Base-by-base conservation (phyloP, 2,329 filamentous ascomycete genomes). In the Colletotrichum ledebouriae region DNA sequence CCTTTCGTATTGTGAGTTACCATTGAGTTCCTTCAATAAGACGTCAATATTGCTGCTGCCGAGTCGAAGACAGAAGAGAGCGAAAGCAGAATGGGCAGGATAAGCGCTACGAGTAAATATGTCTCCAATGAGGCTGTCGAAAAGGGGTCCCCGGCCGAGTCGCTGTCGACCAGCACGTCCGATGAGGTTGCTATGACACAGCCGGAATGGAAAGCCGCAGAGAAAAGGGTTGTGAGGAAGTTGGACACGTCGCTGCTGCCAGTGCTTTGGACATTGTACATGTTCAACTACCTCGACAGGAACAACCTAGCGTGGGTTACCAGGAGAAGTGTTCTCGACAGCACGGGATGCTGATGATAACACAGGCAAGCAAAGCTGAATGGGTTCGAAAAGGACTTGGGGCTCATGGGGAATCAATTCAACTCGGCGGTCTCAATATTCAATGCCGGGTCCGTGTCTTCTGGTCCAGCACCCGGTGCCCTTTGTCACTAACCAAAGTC, bases 231-330 rank as follows among this genome's bases (percentile, higher is more conserved):
- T 5, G 74, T 75, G 5, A 62, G 67, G 34, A 73, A 73, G 41
- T 71, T 76, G 7, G 73, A 76, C 46, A 59, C 73, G 62, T 75
- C 73, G 2, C 58, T 76, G 9, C 57, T 76, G 49, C 66, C 66
- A 1, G 70, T 72, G 17, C 62, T 69, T 25, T 69, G 66, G 66
- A 66, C 47, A 6, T 50, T 68, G 33, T 70, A 70, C 59, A 63
- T 70, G 64, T 70, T 70, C 63, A 70, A 70, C 64, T 68, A 68
- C 25, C 64, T 70, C 37, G 68, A 70, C 39, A 59, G 68, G 39
- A 68, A 68, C 22, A 70, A 64, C 37, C 50, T 68, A 13, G 64
- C 68, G 73, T 75, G 56, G 3, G 71, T 69, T 17, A 37, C 34
- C n/a, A 3, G 25, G 17, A 20, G 2, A 1, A 33, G 20, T 15